phyloP scores from a whole-genome alignment of 2,329 filamentous ascomycete species.

The Dendrostoma leiphaemia region DNA sequence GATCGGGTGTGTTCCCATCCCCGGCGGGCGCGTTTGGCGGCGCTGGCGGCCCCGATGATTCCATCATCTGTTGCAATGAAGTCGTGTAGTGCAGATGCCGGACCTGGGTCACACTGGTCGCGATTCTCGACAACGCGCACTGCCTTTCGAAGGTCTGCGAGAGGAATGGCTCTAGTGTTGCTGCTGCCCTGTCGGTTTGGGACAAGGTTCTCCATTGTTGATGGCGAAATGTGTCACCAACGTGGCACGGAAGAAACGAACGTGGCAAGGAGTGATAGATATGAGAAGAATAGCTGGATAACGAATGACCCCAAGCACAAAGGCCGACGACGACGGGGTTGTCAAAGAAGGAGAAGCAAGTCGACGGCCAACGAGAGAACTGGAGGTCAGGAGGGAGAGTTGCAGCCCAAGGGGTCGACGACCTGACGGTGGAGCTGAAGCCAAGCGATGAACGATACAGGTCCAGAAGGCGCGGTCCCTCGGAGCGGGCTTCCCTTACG shows the following conservation, averaged over 20 bases:
- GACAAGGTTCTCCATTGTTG: neutral
- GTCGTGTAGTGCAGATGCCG: slow-evolving; percentile 2
- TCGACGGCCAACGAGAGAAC: neutral
- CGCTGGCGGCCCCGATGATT: neutral
- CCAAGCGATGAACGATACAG: neutral
- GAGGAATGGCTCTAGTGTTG: neutral
- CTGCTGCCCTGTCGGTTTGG: neutral
- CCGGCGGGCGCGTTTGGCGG: neutral
- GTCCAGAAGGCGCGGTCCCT: neutral
- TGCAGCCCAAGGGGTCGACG: neutral
- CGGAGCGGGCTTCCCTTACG: too few relatives aligned
- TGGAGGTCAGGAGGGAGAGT: neutral
- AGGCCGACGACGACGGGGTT: neutral
- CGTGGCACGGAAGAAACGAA: neutral
- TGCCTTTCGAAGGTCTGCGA: neutral
- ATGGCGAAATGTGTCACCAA: neutral
- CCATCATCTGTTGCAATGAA: slow-evolving; percentile 12
- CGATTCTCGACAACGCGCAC: neutral
- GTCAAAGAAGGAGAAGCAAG: neutral
- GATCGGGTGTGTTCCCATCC: slow-evolving; percentile 4
- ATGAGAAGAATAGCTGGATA: neutral
- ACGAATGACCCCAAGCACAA: neutral
- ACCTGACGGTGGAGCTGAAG: too few relatives aligned
- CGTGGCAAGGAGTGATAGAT: neutral
- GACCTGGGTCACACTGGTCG: neutral